These are phyloP conservation scores for Podila clonocystis DNA, from an alignment of 192 early-diverging fungal species.

Conservation along the genomic window DNA sequence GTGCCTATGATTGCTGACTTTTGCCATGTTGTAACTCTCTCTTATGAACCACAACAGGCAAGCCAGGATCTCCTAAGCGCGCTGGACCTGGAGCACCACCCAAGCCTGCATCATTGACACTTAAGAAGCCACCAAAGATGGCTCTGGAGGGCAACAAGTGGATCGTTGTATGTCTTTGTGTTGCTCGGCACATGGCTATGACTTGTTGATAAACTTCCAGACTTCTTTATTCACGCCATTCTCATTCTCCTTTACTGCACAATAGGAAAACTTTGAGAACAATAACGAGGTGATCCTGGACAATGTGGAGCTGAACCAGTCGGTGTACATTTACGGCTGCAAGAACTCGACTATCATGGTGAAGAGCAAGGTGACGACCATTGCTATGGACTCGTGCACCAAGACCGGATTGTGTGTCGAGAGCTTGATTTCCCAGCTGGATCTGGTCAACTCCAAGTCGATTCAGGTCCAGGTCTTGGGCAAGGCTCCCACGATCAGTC, in stretches of 20 bases:
- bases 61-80: conserved; percentile 49
- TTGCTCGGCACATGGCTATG: neutral
- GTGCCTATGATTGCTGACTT: neutral
- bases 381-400: conserved; percentile 89
- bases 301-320: conserved; percentile 83
- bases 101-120: conserved; percentile 62
- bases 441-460: conserved; percentile 92
- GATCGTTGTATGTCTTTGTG: conserved; percentile 70
- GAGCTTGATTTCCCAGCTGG: conserved; percentile 83
- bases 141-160: conserved; percentile 92
- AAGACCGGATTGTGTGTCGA: conserved; percentile 90
- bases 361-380: conserved; percentile 92
- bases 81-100: conserved; percentile 63
- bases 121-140: conserved; percentile 82
- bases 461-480: conserved; percentile 88
- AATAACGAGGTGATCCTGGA: conserved; percentile 82
- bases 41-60: conserved; percentile 1
- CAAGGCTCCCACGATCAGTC: conserved; percentile 80
- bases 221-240: neutral
- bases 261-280: conserved; percentile 82
- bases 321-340: conserved; percentile 96
- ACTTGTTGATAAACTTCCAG: neutral
- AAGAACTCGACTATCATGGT: conserved; percentile 89
- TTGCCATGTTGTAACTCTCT: neutral
- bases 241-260: too few relatives aligned